Conservation (phyloP, 257 asterid species). For the Capsicum pubescens region DNA sequence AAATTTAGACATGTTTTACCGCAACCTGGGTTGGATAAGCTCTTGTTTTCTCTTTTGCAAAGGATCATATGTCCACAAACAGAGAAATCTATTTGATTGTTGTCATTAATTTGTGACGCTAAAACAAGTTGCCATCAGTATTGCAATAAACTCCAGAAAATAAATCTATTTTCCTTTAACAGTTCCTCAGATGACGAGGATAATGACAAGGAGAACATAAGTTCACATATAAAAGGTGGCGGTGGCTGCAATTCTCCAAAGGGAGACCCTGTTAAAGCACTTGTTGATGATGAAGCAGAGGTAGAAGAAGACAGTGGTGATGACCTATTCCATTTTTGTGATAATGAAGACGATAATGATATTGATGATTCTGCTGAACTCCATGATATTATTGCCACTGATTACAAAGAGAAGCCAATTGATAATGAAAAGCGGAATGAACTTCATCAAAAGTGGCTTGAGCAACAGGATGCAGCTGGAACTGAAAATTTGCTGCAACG, state of each 20-base stretch:
- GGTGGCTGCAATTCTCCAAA: slow-evolving; percentile 47
- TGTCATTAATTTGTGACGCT: background rate
- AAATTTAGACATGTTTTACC: slow-evolving; percentile 1
- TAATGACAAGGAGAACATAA: slow-evolving; percentile 68
- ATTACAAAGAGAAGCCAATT: slow-evolving; percentile 59
- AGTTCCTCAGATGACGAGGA: slow-evolving; percentile 89
- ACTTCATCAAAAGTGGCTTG: slow-evolving; percentile 98
- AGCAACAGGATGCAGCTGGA: slow-evolving; percentile 96
- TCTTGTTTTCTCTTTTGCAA: background rate
- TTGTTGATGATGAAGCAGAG: slow-evolving; percentile 96
- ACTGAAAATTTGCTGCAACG: slow-evolving; percentile 83
- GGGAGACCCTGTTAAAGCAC: slow-evolving; percentile 73
- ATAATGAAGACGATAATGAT: slow-evolving; percentile 78
- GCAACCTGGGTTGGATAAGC: slow-evolving; percentile 22
- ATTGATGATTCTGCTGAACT: slow-evolving; percentile 75
- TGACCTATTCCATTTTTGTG: slow-evolving; percentile 56
- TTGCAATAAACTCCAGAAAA: background rate
- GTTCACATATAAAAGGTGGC: slow-evolving; percentile 46
- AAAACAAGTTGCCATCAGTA: background rate
- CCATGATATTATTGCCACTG: slow-evolving; percentile 79
- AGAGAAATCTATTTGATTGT: slow-evolving; percentile 11
- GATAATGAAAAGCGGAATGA: slow-evolving; percentile 79
- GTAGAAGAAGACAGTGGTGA: slow-evolving; percentile 89
- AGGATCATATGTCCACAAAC: slow-evolving; percentile 16
- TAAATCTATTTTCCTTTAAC: slow-evolving; percentile 36